A percentile compares a stretch with the other conserved stretches of the same genome.
These are phyloP conservation scores for Hibiscus trionum DNA, from an alignment of 345 rosid genomes.

Conservation along the genomic window DNA sequence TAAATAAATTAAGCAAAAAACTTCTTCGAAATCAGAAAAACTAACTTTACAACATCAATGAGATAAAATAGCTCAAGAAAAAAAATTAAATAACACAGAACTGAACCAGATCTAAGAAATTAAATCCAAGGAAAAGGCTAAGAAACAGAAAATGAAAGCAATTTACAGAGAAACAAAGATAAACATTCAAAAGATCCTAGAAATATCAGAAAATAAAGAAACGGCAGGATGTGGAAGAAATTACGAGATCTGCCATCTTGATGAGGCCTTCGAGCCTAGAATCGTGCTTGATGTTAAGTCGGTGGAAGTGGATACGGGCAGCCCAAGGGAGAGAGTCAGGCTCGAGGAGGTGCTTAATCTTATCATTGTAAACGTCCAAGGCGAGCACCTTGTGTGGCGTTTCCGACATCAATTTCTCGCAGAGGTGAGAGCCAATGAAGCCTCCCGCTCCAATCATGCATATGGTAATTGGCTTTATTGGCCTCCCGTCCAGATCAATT, in stretches of 20 bases:
- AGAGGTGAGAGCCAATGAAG: conserved; percentile 98
- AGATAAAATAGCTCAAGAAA: background rate
- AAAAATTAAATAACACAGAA: background rate
- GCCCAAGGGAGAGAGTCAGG: conserved; percentile 41
- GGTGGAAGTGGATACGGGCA: conserved; percentile 93
- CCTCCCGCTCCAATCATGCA: conserved; percentile 99
- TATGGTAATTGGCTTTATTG: conserved; percentile 71
- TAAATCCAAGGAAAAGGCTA: background rate
- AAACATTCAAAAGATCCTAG: too few species aligned
- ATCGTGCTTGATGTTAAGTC: conserved; percentile 86
- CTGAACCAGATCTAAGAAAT: conserved; percentile 5
- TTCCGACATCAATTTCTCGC: conserved; percentile 71
- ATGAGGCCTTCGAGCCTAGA: conserved; percentile 92
- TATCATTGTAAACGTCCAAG: conserved; percentile 87
- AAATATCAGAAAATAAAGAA: too few species aligned
- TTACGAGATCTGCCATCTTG: conserved; percentile 94
- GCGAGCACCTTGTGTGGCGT: conserved; percentile 81
- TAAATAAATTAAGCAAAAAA: background rate
- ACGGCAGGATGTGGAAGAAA: background rate
- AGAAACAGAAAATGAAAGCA: too few species aligned
- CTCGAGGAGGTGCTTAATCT: conserved; percentile 89
- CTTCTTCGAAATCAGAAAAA: background rate
- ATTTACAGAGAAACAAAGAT: too few species aligned
- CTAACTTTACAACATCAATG: background rate
- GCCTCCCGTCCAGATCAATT: conserved; percentile 54